Evolutionary conservation across 176 grass and related monocot genomes (phyloP).

Genomic region (Ensete ventricosum): DNA sequence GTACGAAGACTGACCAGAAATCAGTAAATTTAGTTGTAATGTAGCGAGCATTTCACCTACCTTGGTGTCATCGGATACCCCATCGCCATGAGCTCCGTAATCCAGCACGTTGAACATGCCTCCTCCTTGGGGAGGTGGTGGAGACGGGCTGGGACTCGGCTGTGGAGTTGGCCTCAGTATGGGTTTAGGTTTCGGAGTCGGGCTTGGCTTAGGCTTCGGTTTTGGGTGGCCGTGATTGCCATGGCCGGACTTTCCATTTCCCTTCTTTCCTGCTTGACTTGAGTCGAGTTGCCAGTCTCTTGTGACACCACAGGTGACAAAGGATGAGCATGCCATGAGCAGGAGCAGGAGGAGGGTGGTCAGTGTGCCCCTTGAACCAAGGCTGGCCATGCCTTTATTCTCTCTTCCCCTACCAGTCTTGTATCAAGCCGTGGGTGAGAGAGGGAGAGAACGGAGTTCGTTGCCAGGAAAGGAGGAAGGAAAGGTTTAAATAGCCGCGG

Average conservation of each 20-base stretch:
- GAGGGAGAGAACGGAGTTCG: not conserved
- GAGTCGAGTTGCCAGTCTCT: not conserved
- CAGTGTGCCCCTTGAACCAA: not conserved
- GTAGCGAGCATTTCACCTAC: slow-evolving; percentile 1
- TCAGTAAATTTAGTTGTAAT: too few relatives aligned
- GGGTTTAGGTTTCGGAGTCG: too few relatives aligned
- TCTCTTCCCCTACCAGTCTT: not conserved
- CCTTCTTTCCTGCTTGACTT: not conserved
- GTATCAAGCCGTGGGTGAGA: too few relatives aligned
- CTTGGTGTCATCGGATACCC: slow-evolving; percentile 41
- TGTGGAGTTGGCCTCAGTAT: not conserved
- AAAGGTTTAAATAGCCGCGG: too few relatives aligned
- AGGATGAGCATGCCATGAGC: not conserved
- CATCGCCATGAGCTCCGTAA: slow-evolving; percentile 43
- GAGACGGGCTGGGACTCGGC: not conserved
- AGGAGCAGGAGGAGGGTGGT: slow-evolving; percentile 8
- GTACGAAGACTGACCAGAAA: too few relatives aligned
- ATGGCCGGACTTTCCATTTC: not conserved
- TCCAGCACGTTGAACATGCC: slow-evolving; percentile 33
- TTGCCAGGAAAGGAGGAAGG: too few relatives aligned
- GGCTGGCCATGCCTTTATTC: not conserved
- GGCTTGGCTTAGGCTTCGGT: not conserved
- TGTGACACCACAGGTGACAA: slow-evolving; percentile 25
- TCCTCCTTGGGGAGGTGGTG: not conserved
- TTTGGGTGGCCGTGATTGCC: not conserved